A percentile compares a stretch with the other conserved stretches of the same genome.
Evolutionary conservation across 2,329 filamentous ascomycete species (phyloP).

Genomic region (Cladobotryum mycophilum): DNA sequence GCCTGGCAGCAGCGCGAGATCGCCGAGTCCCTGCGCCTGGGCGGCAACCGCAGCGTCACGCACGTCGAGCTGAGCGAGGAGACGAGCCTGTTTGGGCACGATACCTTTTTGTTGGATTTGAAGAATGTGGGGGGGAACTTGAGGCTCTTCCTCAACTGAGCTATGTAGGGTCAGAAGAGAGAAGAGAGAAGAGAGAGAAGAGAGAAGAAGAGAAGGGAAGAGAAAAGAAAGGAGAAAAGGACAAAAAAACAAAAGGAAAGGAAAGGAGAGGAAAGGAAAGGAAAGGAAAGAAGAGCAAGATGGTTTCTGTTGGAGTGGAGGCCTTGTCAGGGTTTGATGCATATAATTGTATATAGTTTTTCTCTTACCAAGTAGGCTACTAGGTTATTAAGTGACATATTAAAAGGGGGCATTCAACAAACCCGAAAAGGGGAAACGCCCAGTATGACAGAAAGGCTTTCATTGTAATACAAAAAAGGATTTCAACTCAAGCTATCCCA

Average conservation of each 20-base stretch:
- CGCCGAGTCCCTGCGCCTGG: constrained; percentile 69
- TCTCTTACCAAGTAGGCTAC: no score
- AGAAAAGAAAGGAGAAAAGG: background rate
- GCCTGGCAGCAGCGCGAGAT: constrained; percentile 98
- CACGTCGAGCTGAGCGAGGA: constrained; percentile 93
- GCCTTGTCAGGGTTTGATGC: no score
- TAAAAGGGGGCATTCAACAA: no score
- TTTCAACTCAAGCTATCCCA: no score
- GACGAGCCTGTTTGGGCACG: constrained; percentile 89
- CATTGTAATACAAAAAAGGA: no score
- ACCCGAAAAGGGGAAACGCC: no score
- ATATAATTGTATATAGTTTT: no score
- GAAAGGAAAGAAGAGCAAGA: background rate
- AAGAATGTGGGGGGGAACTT: constrained; percentile 86
- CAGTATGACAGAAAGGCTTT: no score
- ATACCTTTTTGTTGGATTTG: constrained; percentile 89
- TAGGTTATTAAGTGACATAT: no score
- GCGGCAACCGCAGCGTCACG: constrained; percentile 74
- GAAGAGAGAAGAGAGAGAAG: constrained; percentile 1
- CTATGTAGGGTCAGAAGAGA: no score
- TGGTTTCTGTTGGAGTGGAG: background rate
- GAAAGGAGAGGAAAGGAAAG: background rate
- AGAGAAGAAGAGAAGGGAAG: background rate
- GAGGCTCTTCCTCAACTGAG: constrained; percentile 63
- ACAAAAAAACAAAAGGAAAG: no score